These are phyloP conservation scores for Nemania abortiva DNA, from an alignment of 2,329 filamentous ascomycete species.

Conservation along the genomic window DNA sequence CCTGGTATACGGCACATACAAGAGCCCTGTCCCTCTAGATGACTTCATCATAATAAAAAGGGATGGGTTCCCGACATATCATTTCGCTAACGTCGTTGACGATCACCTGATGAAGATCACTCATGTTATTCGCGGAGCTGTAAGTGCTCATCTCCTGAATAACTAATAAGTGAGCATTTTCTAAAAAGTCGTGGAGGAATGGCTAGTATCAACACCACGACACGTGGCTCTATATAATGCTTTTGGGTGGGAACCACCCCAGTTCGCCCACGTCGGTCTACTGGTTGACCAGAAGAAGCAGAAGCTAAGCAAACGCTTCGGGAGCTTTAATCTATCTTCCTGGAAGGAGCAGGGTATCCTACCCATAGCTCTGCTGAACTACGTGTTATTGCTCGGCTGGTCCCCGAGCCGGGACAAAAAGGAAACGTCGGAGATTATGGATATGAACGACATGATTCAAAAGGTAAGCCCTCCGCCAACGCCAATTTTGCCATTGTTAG, in stretches of 20 bases:
- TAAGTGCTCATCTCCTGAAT: slow-evolving; percentile 56
- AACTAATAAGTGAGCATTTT: background rate
- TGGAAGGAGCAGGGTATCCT: slow-evolving; percentile 63
- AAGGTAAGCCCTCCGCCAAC: slow-evolving; percentile 63
- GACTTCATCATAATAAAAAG: slow-evolving; percentile 93
- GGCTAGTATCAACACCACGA: slow-evolving; percentile 92
- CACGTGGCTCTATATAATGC: slow-evolving; percentile 78
- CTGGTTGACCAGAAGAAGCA: slow-evolving; percentile 75
- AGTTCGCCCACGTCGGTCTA: slow-evolving; percentile 85
- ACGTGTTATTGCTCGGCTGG: slow-evolving; percentile 88
- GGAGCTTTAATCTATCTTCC: slow-evolving; percentile 62
- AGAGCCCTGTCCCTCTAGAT: slow-evolving; percentile 69
- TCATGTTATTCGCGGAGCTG: slow-evolving; percentile 90
- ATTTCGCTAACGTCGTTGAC: slow-evolving; percentile 96
- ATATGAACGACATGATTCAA: slow-evolving; percentile 75
- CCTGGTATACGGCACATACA: slow-evolving; percentile 79
- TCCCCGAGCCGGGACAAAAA: slow-evolving; percentile 60
- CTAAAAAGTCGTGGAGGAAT: slow-evolving; percentile 70
- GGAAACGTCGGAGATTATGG: slow-evolving; percentile 75
- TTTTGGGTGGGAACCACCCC: slow-evolving; percentile 78
- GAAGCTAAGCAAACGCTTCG: slow-evolving; percentile 89
- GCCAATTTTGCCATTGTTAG: background rate
- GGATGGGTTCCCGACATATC: slow-evolving; percentile 94
- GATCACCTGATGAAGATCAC: slow-evolving; percentile 96
- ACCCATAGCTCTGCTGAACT: slow-evolving; percentile 74